Conservation (phyloP, 768 basidiomycete species). For the Hericium coralloides region DNA sequence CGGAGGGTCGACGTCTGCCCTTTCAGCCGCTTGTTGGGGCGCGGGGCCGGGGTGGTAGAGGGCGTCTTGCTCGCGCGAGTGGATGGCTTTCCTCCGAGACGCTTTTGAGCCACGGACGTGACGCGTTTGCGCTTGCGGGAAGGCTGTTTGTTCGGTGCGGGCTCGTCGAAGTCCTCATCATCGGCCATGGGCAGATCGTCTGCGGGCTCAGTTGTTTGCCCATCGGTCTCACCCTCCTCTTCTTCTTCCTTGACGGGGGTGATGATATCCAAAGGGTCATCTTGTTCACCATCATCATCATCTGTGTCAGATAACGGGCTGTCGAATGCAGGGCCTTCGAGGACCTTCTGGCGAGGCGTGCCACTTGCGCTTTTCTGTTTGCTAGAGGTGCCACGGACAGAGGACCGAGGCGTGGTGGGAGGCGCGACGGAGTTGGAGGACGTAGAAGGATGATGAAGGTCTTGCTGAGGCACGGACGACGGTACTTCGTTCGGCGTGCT, state of each 20-base stretch:
- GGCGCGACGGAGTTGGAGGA: background rate
- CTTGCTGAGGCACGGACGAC: conserved; percentile 54
- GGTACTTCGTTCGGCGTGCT: conserved; percentile 30
- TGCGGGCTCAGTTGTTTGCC: conserved; percentile 31
- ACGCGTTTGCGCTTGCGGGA: conserved; percentile 40
- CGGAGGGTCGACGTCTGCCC: conserved; percentile 8
- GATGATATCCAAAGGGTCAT: conserved; percentile 1
- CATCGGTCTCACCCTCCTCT: conserved; percentile 23
- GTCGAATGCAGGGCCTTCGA: background rate
- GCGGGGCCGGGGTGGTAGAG: conserved; percentile 10
- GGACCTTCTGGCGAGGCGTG: background rate
- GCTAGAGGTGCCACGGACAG: too few relatives aligned
- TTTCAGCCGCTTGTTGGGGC: conserved; percentile 15
- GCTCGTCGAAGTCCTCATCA: conserved; percentile 16
- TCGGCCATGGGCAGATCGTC: conserved; percentile 33
- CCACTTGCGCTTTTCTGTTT: background rate
- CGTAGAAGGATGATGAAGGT: conserved; percentile 15
- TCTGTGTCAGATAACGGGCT: background rate
- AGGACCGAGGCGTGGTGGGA: background rate
- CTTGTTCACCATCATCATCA: background rate
- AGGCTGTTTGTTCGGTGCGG: conserved; percentile 13
- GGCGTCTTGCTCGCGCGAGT: conserved; percentile 17
- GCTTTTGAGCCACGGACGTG: conserved; percentile 18
- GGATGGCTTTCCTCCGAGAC: conserved; percentile 15
- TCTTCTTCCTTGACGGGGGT: conserved; percentile 1